Base-by-base conservation (phyloP, 2,329 filamentous ascomycete genomes). In the Arthrinium phaeospermum region DNA sequence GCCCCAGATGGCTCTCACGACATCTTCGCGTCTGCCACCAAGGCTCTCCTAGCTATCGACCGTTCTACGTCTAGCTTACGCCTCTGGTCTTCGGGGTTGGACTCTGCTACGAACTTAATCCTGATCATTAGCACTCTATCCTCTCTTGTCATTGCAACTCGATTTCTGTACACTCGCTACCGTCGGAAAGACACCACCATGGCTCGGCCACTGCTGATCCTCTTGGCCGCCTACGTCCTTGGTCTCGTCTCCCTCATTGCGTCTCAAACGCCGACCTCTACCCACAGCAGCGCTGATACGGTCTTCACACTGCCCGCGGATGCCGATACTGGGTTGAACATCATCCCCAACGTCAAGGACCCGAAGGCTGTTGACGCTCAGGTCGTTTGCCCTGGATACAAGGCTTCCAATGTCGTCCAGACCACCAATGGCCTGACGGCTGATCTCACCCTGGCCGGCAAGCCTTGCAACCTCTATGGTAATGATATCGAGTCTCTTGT, bases 401-500 rank as follows among this genome's bases (percentile, higher is more conserved):
- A 79, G 41, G 92, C 91, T 1, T 88, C 86, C 24, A 90, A 92
- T 78, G 85, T 94, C 19, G 80, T 84, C 70, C 81, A 85, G 69
- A 88, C 84, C 0, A 78, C 81, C 47, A 84, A 83, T 69, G 89
- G 89, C 12, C 83, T 96, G 70, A 93, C 89, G 0, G 94, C 94
- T 1, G 87, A 92, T 75, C 85, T 97, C 68, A 86, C 82, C 3
- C 87, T 97, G 14, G 92, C 92, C 10, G 94, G 93, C 0, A 77
- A 85, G 13, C 86, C 91, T 7, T 96, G 94, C 84, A 93, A 96
- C 80, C 88, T 90, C 30, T 97, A 96, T 75, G 94, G 94, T 0
- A 92, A 87, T 10, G 94, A 97, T 78, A 84, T 97, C 41, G 86
- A 91, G 34, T 84, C 87, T 5, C 83, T 97, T 68, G 87, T 86